Base-by-base conservation (phyloP, 1,139 yeast genomes). In the Taphrina flavorubra region DNA sequence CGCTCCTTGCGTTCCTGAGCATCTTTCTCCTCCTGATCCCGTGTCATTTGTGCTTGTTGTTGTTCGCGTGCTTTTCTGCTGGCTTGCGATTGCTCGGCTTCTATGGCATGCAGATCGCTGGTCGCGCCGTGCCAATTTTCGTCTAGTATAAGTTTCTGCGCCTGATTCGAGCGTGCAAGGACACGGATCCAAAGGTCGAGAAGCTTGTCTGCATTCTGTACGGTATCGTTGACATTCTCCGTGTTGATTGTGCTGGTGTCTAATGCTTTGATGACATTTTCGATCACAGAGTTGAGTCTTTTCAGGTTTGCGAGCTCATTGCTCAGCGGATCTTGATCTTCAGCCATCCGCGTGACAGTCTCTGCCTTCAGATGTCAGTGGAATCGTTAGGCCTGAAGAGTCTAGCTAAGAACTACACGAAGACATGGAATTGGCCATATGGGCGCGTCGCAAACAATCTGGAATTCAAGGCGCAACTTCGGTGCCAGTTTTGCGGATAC, bases 101-200 rank as follows among this genome's bases (percentile, higher is more conserved):
- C 65, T 34, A 47, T 39, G 6, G 57, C 57, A n/a, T 65, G 51
- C 44, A 65, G n/a, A 42, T 65, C 68, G 6, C 44, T 59, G 11
- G 63, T 55, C 44, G 68, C 68, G 46, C 68, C 68, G n/a, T 57
- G 63, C 68, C 68, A 65, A 10, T 42, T 16, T 16, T 57, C 63
- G 20, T 65, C 63, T 10, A 65, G 63, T 8, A 65, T 57, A 14
- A 65, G 46, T 25, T 51, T 47, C 25, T 65, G 68, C 6, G 68
- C 55, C 14, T 57, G 57, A n/a, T 65, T 55, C 31, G 63, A 37
- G n/a, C 60, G 61, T 11, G 68, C 63, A 36, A 65, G 68, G 14
- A 65, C 63, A 36, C 68, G 68, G 2, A 46, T 57, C 68, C 68
- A 65, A 18, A 65, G 51, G 31, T 47, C 53, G 16, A 65, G 63